Base-by-base conservation (phyloP, 2,329 filamentous ascomycete genomes). In the Hirsutella thompsonii region DNA sequence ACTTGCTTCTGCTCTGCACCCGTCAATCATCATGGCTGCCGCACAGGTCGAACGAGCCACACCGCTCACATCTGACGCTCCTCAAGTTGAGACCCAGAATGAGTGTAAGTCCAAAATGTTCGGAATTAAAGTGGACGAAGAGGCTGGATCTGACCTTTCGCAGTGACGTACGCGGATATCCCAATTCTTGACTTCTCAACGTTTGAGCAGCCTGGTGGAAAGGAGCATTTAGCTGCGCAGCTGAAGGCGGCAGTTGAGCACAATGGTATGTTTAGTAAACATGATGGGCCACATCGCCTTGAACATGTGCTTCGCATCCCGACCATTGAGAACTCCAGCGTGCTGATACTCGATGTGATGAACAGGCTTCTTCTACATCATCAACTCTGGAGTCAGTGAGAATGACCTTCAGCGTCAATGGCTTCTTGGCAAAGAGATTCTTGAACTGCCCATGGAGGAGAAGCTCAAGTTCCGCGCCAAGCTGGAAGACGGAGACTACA, bases 351-450 rank as follows among this genome's bases (percentile, higher is more conserved):
- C 26, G 30, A 5, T 14, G 11, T 9, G n/a, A 32, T 11, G 23
- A 21, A 30, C 29, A 42, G 59, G 75, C 0, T 75, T 80, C 59
- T 81, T 80, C 58, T 79, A 79, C 45, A 69, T 80, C 18, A 71
- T 69, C 44, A 77, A 79, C 56, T 79, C 74, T 45, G 75, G 74
- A 26, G 63, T 81, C n/a, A 60, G 58, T 1, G 73, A 79, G 52
- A 73, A 77, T 37, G 62, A 76, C 51, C 66, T 81, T 2, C 69
- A 80, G 47, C 61, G 64, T 5, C 76, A 81, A 46, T 81, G 79
- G 46, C 72, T 75, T 11, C 66, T 81, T 2, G 76, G 69, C 1
- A 72, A 74, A 43, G 63, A 71, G 29, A 68, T 81, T 46, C 79
- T 79, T 49, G 53, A 67, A 4, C 59, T 80, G 0, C 64, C 74